Conservation (phyloP, 1,284 basidiomycete genomes). For the Melampsora larici-populina region DNA sequence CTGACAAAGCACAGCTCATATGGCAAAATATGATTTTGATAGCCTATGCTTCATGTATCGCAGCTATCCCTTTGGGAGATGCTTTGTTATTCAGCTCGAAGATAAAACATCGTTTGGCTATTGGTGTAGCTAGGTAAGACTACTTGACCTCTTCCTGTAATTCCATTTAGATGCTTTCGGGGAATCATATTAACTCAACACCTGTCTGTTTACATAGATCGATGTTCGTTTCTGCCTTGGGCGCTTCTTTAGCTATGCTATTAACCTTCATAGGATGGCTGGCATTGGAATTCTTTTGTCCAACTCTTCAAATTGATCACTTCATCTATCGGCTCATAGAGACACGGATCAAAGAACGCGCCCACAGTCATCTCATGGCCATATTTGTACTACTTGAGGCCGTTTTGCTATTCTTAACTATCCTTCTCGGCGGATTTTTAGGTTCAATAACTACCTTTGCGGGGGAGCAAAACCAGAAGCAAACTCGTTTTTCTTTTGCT, state of each 20-base stretch:
- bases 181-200: background rate
- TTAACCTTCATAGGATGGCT: conserved; percentile 38
- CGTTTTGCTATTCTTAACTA: conserved; percentile 20
- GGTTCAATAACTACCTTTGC: conserved; percentile 42
- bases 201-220: conserved; percentile 22
- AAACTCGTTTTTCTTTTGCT: conserved; percentile 37
- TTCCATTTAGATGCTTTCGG: background rate
- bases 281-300: conserved; percentile 35
- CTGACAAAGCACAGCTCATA: conserved; percentile 39
- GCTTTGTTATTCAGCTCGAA: conserved; percentile 43
- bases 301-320: conserved; percentile 40
- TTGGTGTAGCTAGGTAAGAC: conserved; percentile 41
- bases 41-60: conserved; percentile 40
- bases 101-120: conserved; percentile 34
- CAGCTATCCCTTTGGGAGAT: conserved; percentile 43
- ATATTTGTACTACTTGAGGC: conserved; percentile 33
- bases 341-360: conserved; percentile 6
- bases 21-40: conserved; percentile 41
- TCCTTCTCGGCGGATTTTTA: conserved; percentile 39
- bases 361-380: conserved; percentile 20
- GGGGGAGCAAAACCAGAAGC: conserved; percentile 43
- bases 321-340: conserved; percentile 41
- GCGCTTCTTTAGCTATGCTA: conserved; percentile 40
- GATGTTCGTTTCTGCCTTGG: conserved; percentile 42
- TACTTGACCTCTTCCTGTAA: background rate